Percentiles rank a stretch among this genome's conserved stretches.
phyloP scores from a whole-genome alignment of 2,329 filamentous ascomycete species.

The Stachybotrys chlorohalonatus region DNA sequence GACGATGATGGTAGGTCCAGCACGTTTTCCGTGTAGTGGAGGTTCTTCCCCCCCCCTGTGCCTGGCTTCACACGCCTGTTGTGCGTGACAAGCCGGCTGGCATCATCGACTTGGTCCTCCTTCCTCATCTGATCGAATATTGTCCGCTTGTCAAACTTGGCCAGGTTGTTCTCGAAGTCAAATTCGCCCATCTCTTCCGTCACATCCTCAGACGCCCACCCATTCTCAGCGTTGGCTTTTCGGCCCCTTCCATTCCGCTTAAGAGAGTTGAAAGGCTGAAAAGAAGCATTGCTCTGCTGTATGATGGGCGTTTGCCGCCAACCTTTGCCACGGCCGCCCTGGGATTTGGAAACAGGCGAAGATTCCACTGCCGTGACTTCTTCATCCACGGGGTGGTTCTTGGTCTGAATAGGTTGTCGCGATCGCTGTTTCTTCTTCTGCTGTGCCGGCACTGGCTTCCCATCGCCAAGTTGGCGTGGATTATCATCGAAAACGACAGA shows the following conservation, averaged over 20 bases:
- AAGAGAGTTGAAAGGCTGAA: conserved; percentile 52
- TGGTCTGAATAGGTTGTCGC: conserved; percentile 22
- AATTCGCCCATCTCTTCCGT: conserved; percentile 94
- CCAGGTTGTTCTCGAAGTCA: conserved; percentile 81
- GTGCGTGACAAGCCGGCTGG: conserved; percentile 82
- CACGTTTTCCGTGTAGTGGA: conserved; percentile 88
- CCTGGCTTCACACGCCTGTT: conserved; percentile 64
- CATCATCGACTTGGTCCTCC: conserved; percentile 81
- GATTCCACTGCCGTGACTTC: conserved; percentile 14
- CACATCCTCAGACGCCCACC: conserved; percentile 93
- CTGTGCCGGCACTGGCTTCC: conserved; percentile 11
- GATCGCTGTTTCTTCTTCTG: conserved; percentile 21
- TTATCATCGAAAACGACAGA: conserved; percentile 16
- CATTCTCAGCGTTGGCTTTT: conserved; percentile 51
- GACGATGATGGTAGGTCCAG: conserved; percentile 49
- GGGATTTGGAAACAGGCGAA: conserved; percentile 9
- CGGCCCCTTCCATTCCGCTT: conserved; percentile 46
- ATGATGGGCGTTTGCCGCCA: conserved; percentile 53
- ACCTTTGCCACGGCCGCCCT: conserved; percentile 37
- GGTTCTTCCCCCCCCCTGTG: conserved; percentile 75
- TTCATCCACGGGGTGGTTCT: conserved; percentile 15
- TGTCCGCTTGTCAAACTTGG: conserved; percentile 88
- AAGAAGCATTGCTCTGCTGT: conserved; percentile 51
- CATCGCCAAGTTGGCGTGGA: conserved; percentile 11
- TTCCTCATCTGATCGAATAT: conserved; percentile 89